phyloP scores from a whole-genome alignment of 2,329 filamentous ascomycete genomes.

The Trichoderma sp. region DNA sequence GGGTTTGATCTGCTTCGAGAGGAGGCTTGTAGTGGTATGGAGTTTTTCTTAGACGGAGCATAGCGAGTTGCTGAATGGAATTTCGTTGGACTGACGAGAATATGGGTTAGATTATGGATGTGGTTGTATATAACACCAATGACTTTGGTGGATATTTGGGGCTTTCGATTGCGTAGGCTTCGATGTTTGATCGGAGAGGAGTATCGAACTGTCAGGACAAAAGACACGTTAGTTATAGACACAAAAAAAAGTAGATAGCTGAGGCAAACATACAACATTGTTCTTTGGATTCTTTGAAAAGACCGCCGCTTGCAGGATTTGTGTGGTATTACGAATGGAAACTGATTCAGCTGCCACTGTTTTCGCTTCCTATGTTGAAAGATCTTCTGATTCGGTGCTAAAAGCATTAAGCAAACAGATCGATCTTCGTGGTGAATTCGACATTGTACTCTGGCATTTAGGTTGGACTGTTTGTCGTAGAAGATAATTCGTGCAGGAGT shows the following conservation, averaged over 20 bases:
- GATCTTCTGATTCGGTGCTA: neutral
- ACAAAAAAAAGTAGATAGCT: neutral
- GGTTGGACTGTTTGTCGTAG: neutral
- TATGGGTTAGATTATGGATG: neutral
- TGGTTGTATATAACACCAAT: neutral
- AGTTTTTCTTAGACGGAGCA: neutral
- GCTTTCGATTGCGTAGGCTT: neutral
- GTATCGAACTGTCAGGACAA: neutral
- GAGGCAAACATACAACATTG: neutral
- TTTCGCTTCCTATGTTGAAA: neutral
- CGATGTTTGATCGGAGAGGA: neutral
- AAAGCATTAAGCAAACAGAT: too few relatives aligned
- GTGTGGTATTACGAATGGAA: too few relatives aligned
- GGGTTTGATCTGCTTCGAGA: neutral
- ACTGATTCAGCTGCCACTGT: neutral
- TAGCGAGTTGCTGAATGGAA: neutral
- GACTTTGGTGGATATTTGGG: neutral
- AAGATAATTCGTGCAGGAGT: neutral
- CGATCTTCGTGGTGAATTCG: neutral
- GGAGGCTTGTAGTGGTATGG: neutral
- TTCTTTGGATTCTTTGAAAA: neutral
- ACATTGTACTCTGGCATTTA: neutral
- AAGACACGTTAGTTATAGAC: neutral
- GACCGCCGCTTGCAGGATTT: too few relatives aligned
- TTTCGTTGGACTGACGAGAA: too few relatives aligned